phyloP scores from a whole-genome alignment of 495 filamentous ascomycete genomes.

The Aspergillus leporis region DNA sequence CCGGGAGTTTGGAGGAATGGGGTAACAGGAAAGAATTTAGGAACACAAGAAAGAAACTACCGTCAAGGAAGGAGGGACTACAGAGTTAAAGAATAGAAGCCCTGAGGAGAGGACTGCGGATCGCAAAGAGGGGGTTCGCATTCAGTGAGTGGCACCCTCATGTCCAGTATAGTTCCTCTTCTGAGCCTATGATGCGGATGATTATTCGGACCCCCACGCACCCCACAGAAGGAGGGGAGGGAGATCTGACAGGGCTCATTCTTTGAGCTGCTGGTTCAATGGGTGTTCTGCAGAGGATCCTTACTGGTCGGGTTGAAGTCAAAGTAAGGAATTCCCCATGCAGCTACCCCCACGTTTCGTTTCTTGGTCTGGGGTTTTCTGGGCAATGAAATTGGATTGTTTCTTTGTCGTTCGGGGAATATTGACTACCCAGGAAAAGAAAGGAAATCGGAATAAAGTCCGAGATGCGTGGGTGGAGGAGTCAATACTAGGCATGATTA shows the following conservation, averaged over 20 bases:
- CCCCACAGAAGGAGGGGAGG: constrained; percentile 16
- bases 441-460: background rate
- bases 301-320: background rate
- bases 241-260: background rate
- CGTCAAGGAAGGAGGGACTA: constrained; percentile 2
- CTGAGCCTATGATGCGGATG: constrained; percentile 9
- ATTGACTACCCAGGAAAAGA: background rate
- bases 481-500: background rate
- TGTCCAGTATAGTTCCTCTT: background rate
- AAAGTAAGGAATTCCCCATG: background rate
- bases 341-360: background rate
- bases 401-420: background rate
- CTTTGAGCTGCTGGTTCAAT: background rate
- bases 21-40: background rate
- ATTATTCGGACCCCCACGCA: constrained; percentile 14
- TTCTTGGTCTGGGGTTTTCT: background rate
- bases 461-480: background rate
- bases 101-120: background rate
- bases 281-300: background rate
- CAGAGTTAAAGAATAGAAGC: background rate
- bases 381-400: background rate
- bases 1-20: background rate
- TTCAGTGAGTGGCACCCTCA: background rate
- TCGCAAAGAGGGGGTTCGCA: constrained; percentile 1
- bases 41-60: background rate